Evolutionary conservation across 495 filamentous ascomycete species (phyloP), one percentile per base, ranked within the genome.

Genomic region (Friedmanniomyces simplex): DNA sequence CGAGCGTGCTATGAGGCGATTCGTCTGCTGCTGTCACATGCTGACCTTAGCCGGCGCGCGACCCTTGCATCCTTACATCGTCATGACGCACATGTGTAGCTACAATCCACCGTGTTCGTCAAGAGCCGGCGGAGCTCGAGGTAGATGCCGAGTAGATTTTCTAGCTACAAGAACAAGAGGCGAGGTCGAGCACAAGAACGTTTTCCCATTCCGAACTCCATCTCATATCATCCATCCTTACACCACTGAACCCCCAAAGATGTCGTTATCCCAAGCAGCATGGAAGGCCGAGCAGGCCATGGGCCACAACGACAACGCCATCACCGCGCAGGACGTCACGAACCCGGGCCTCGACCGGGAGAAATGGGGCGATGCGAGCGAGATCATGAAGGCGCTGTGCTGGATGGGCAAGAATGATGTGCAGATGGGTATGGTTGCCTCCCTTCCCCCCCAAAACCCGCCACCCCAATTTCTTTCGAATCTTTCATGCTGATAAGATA

Each of bases 331-430:
- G 62, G 77, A 88, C 59, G 71, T 85, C 51, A 70, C 77, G 11
- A 72, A 72, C 47, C 71, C 73, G 0, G 66, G 56, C 49, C 41
- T 57, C 25, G 66, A 73, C 58, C 61, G 71, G 1, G 70, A 65
- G 11, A 72, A 76, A 32, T 78, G 78, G 42, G 69, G 66, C 6
- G 62, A 71, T 30, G 65, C 71, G 4, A 71, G 59, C 41, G 79
- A 79, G 58, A 86, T 65, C 34, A 90, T 90, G 86, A 82, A 86
- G 65, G 86, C 85, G 0, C 69, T 89, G 12, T 75, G 72, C 18
- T 89, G 85, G 85, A 77, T 81, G 71, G 85, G 84, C 30, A 86
- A 87, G 69, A 81, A 86, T 52, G 74, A 72, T 26, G 83, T 88
- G 2, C 54, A 79, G 59, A 69, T 87, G 36, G 65, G 77, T 75